A percentile compares a stretch with the other conserved stretches of the same genome.
Conservation (phyloP, 2,329 filamentous ascomycete genomes). For the Hymenoscyphus fructigenus region DNA sequence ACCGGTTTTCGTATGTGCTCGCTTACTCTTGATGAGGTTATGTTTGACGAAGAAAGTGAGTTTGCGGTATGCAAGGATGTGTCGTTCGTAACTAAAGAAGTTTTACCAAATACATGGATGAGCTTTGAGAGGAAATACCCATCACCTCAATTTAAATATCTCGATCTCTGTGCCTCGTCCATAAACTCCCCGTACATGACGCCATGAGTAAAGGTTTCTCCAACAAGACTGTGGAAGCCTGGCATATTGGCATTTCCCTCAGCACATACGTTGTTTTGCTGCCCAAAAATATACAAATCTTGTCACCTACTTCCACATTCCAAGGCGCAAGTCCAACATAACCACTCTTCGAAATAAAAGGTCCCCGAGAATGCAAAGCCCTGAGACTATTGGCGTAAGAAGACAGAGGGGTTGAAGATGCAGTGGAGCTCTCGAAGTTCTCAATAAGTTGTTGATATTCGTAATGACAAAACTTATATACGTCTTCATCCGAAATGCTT, state of each 20-base stretch:
- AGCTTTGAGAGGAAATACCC: too few species aligned
- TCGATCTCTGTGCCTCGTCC: too few species aligned
- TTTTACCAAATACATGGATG: too few species aligned
- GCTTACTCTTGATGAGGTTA: too few species aligned
- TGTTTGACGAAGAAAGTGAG: too few species aligned
- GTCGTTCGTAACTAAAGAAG: too few species aligned
- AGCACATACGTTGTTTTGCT: background rate
- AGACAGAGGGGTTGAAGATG: background rate
- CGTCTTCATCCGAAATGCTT: background rate
- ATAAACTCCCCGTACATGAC: too few species aligned
- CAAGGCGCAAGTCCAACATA: background rate
- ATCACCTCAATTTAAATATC: too few species aligned
- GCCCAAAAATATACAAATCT: background rate
- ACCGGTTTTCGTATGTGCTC: too few species aligned
- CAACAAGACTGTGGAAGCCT: too few species aligned
- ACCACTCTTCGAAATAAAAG: background rate
- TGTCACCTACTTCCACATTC: background rate
- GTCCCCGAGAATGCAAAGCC: background rate
- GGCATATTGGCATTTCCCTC: background rate
- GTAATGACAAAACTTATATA: background rate
- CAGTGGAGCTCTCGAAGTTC: background rate
- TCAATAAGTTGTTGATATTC: background rate
- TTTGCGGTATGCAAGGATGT: too few species aligned
- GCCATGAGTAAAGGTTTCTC: too few species aligned
- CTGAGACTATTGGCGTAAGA: background rate